Evolutionary conservation across 1,139 yeast genomes (phyloP).

Genomic region (Petasospora fabianii): DNA sequence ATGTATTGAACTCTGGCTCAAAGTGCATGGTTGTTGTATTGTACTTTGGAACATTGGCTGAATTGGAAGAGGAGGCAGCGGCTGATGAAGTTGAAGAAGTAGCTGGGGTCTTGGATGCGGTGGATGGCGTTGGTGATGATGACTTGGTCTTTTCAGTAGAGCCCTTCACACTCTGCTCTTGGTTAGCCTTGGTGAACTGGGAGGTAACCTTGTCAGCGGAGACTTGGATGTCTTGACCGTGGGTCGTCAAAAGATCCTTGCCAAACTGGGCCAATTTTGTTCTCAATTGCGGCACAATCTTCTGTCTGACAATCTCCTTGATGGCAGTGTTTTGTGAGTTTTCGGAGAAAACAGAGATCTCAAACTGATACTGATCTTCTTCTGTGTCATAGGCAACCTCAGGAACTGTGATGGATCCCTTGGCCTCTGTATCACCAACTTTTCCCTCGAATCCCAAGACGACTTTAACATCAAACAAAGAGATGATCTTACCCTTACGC

Average conservation of each 20-base stretch:
- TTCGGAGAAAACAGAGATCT: conserved; percentile 64
- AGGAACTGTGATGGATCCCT: conserved; percentile 79
- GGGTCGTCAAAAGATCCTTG: conserved; percentile 63
- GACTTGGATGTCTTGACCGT: conserved; percentile 86
- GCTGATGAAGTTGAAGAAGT: conserved; percentile 15
- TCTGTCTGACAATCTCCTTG: conserved; percentile 53
- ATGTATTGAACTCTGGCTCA: conserved; percentile 78
- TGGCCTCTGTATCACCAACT: conserved; percentile 35
- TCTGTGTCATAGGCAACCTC: conserved; percentile 96
- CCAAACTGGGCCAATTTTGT: conserved; percentile 62
- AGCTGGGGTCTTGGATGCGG: conserved; percentile 8
- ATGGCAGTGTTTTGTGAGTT: conserved; percentile 44
- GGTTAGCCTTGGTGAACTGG: conserved; percentile 63
- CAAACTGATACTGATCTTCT: conserved; percentile 79
- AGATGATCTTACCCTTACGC: conserved; percentile 93
- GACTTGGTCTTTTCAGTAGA: background rate
- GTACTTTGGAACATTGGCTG: conserved; percentile 49
- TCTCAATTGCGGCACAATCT: conserved; percentile 69
- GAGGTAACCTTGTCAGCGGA: conserved; percentile 67
- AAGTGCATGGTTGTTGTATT: conserved; percentile 79
- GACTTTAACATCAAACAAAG: conserved; percentile 77
- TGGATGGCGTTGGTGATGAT: conserved; percentile 14
- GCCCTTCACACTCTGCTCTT: conserved; percentile 31
- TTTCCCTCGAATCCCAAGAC: conserved; percentile 58
- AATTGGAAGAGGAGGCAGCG: conserved; percentile 23